Conservation (phyloP, 192 early-diverging fungal species). For the Backusella liffmaniae region DNA sequence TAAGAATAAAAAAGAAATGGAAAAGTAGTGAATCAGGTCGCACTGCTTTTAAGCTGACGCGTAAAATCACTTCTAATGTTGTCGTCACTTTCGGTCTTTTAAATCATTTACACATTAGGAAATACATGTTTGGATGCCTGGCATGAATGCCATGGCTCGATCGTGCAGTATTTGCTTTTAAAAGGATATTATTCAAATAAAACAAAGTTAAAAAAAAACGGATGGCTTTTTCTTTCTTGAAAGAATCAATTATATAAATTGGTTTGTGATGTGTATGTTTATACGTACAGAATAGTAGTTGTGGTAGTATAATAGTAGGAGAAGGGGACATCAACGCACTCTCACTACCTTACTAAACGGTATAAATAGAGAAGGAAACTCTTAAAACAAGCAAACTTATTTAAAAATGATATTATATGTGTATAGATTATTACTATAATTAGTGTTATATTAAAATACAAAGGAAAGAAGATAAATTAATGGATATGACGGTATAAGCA, state of each 20-base stretch:
- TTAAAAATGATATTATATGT: too few species aligned
- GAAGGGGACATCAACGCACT: too few species aligned
- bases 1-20: not conserved
- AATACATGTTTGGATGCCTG: not conserved
- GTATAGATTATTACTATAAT: not conserved
- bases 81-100: conserved; percentile 1
- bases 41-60: conserved; percentile 6
- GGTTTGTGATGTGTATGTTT: too few species aligned
- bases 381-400: too few species aligned
- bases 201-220: too few species aligned
- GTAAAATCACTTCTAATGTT: not conserved
- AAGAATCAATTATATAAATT: too few species aligned
- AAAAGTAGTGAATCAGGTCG: not conserved
- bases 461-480: not conserved
- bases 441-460: not conserved
- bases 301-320: too few species aligned
- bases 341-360: too few species aligned
- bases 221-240: too few species aligned
- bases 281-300: too few species aligned
- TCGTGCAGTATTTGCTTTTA: not conserved
- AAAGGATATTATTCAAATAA: not conserved
- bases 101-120: not conserved
- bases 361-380: too few species aligned
- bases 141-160: not conserved
- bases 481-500: too few species aligned